phyloP scores from a whole-genome alignment of 495 filamentous ascomycete genomes.

The Xylaria cubensis region DNA sequence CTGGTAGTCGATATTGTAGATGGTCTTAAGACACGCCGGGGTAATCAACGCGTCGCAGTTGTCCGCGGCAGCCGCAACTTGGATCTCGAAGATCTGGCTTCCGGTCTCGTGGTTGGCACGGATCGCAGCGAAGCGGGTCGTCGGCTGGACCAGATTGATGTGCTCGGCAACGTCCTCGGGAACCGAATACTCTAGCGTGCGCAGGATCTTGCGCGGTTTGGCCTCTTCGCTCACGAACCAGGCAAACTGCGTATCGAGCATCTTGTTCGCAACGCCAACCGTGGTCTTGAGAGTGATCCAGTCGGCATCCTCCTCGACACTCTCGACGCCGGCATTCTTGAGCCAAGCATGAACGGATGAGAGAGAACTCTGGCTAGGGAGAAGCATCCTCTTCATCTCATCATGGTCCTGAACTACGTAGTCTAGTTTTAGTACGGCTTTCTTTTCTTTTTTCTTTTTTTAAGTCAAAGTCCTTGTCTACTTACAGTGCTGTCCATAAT shows the following conservation, averaged over 20 bases:
- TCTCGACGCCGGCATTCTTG: slow-evolving; percentile 45
- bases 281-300: slow-evolving; percentile 59
- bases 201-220: slow-evolving; percentile 43
- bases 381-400: slow-evolving; percentile 55
- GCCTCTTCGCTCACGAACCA: slow-evolving; percentile 49
- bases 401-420: slow-evolving; percentile 52
- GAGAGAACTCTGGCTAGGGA: slow-evolving; percentile 46
- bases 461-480: neutral
- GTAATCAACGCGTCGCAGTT: slow-evolving; percentile 58
- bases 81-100: slow-evolving; percentile 7
- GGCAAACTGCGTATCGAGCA: slow-evolving; percentile 59
- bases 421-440: neutral
- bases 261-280: slow-evolving; percentile 55
- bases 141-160: slow-evolving; percentile 64
- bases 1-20: slow-evolving; percentile 64
- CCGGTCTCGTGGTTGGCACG: slow-evolving; percentile 23
- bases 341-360: slow-evolving; percentile 55
- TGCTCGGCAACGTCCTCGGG: slow-evolving; percentile 52
- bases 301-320: slow-evolving; percentile 51
- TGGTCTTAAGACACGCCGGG: slow-evolving; percentile 60
- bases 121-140: slow-evolving; percentile 61
- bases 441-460: no score
- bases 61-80: slow-evolving; percentile 29
- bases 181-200: slow-evolving; percentile 65
- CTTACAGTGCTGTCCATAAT: slow-evolving; percentile 63